Conservation (phyloP, 768 basidiomycete genomes). For the Phlebiopsis gigantea region DNA sequence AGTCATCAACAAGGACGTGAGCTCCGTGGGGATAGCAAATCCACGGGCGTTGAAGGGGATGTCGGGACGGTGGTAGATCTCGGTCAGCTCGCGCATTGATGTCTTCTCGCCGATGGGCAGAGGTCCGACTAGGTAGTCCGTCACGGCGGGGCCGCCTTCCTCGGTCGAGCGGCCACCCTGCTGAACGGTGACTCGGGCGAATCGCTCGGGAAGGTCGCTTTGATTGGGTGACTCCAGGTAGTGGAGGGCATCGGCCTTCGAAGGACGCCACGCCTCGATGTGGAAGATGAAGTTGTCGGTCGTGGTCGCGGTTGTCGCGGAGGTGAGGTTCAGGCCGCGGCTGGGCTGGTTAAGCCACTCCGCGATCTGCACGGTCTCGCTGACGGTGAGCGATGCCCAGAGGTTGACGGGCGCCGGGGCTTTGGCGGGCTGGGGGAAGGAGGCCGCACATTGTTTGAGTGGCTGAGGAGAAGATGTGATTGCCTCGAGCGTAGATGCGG, state of each 20-base stretch:
- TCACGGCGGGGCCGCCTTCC: conserved; percentile 32
- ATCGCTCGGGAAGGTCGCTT: conserved; percentile 29
- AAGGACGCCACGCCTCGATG: conserved; percentile 45
- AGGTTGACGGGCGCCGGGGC: conserved; percentile 42
- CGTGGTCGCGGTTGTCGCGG: conserved; percentile 22
- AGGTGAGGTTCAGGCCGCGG: conserved; percentile 45
- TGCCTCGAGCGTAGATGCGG: neutral
- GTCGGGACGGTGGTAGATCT: conserved; percentile 46
- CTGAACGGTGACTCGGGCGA: conserved; percentile 47
- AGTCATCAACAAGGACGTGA: conserved; percentile 27
- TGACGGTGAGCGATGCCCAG: conserved; percentile 45
- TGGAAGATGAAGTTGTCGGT: conserved; percentile 48
- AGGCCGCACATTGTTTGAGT: conserved; percentile 31
- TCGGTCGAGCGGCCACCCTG: conserved; percentile 34
- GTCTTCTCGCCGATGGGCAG: conserved; percentile 41
- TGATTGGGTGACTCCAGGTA: conserved; percentile 36
- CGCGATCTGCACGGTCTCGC: conserved; percentile 38
- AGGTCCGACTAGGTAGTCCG: conserved; percentile 55
- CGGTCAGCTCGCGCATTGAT: conserved; percentile 35
- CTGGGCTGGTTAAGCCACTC: conserved; percentile 41
- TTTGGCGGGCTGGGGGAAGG: conserved; percentile 26
- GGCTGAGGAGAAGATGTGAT: neutral
- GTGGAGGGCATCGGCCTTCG: conserved; percentile 40
- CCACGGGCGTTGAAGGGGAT: conserved; percentile 54
- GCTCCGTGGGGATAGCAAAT: conserved; percentile 25